Evolutionary conservation across 305 asterid species (phyloP).

Genomic region (Salvia sclarea): DNA sequence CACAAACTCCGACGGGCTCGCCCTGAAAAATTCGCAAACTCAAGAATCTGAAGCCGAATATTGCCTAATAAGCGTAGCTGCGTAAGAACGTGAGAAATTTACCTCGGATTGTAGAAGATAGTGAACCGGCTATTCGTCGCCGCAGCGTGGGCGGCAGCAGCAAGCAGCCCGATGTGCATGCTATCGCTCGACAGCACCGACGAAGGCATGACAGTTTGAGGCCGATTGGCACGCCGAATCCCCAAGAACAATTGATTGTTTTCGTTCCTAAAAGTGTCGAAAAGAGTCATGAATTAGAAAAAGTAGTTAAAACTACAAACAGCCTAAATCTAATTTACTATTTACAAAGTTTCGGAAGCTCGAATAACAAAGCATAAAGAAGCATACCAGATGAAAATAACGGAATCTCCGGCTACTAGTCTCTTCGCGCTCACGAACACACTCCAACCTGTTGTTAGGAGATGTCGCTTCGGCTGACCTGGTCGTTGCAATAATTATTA

Average conservation of each 20-base stretch:
- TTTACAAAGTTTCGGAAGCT: not conserved
- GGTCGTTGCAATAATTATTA: too few species aligned
- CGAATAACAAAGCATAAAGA: not conserved
- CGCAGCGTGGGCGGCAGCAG: constrained; percentile 98
- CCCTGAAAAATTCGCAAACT: constrained; percentile 52
- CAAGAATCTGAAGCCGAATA: constrained; percentile 8
- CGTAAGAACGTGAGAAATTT: not conserved
- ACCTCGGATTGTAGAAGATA: constrained; percentile 95
- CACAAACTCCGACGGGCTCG: constrained; percentile 82
- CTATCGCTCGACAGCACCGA: constrained; percentile 95
- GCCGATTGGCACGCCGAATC: constrained; percentile 88
- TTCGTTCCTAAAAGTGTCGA: constrained; percentile 66
- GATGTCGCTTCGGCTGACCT: constrained; percentile 99
- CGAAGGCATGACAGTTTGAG: constrained; percentile 93
- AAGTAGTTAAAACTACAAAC: too few species aligned
- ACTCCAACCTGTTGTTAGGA: constrained; percentile 97
- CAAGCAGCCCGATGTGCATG: constrained; percentile 99
- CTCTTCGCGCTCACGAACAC: constrained; percentile 96
- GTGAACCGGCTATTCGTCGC: constrained; percentile 95
- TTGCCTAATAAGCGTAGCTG: not conserved
- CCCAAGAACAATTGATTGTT: constrained; percentile 87
- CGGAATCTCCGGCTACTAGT: constrained; percentile 91
- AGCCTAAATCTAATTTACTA: too few species aligned
- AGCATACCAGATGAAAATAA: constrained; percentile 91
- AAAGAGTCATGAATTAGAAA: constrained; percentile 18